phyloP scores from a whole-genome alignment of 2,329 filamentous ascomycete species.

The Arthroderma sp. region DNA sequence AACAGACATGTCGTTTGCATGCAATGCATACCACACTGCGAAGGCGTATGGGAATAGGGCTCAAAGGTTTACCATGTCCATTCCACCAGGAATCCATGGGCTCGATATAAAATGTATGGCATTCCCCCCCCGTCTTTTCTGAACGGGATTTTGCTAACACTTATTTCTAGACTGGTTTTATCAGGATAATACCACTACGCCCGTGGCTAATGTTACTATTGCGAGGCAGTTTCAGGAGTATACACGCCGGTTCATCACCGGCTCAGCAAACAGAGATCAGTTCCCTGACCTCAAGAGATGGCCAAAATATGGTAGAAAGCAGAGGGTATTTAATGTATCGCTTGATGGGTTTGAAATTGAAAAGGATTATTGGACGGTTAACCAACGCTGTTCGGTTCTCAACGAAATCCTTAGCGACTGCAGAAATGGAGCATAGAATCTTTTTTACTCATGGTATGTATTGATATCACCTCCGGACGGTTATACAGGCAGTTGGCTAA shows the following conservation, averaged over 20 bases:
- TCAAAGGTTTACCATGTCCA: constrained; percentile 8
- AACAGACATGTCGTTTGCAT: constrained; percentile 7
- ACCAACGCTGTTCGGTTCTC: constrained; percentile 3
- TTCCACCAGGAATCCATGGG: constrained; percentile 8
- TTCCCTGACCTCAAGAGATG: constrained; percentile 1
- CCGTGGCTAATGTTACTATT: constrained; percentile 1
- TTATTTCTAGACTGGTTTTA: constrained; percentile 5
- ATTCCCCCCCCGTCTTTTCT: background rate
- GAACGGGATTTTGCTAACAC: background rate
- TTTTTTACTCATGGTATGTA: no score
- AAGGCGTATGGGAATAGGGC: constrained; percentile 5
- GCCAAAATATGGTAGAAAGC: constrained; percentile 3
- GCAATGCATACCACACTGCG: constrained; percentile 7
- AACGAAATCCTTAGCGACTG: constrained; percentile 3
- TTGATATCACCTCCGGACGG: no score
- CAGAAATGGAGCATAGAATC: constrained; percentile 4
- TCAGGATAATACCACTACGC: constrained; percentile 3
- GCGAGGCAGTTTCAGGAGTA: constrained; percentile 7
- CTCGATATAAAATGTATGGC: constrained; percentile 9
- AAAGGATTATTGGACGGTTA: constrained; percentile 5
- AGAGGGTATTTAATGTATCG: constrained; percentile 3
- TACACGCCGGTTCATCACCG: constrained; percentile 7
- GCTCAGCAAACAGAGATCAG: background rate
- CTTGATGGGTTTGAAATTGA: constrained; percentile 4
- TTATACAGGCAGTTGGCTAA: no score